Percentiles rank a stretch among this genome's conserved stretches.
Evolutionary conservation across 257 asterid genomes (phyloP).

Genomic region (Gentiana straminea): DNA sequence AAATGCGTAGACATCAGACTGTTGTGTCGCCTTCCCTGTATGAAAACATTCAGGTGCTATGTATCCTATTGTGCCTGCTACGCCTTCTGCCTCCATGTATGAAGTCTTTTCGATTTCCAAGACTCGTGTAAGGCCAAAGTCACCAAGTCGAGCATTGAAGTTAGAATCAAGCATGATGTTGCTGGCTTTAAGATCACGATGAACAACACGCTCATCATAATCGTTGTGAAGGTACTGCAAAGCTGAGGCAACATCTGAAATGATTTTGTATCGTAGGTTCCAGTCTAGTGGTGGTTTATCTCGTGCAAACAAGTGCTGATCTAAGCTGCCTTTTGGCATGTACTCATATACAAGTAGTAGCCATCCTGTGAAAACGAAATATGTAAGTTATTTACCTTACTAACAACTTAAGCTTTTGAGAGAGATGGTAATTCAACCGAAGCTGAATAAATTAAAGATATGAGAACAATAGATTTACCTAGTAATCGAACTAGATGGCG

Average conservation of each 20-base stretch:
- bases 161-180: slow-evolving; percentile 79
- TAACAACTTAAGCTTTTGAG: no score
- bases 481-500: slow-evolving; percentile 71
- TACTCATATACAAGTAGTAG: slow-evolving; percentile 70
- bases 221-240: slow-evolving; percentile 78
- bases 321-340: slow-evolving; percentile 90
- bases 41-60: slow-evolving; percentile 65
- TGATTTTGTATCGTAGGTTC: slow-evolving; percentile 49
- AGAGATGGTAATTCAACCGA: background rate
- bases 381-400: background rate
- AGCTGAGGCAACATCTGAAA: slow-evolving; percentile 72
- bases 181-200: slow-evolving; percentile 83
- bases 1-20: slow-evolving; percentile 70
- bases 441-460: no score
- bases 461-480: slow-evolving; percentile 22
- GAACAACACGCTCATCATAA: slow-evolving; percentile 66
- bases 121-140: slow-evolving; percentile 84
- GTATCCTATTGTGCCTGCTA: slow-evolving; percentile 75
- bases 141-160: slow-evolving; percentile 82
- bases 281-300: slow-evolving; percentile 38
- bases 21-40: slow-evolving; percentile 74
- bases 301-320: slow-evolving; percentile 53
- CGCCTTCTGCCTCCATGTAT: slow-evolving; percentile 69
- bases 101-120: slow-evolving; percentile 72
- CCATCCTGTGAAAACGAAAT: slow-evolving; percentile 47